Evolutionary conservation across 176 grass and related monocot species (phyloP).

Genomic region (Cymbopogon citratus): DNA sequence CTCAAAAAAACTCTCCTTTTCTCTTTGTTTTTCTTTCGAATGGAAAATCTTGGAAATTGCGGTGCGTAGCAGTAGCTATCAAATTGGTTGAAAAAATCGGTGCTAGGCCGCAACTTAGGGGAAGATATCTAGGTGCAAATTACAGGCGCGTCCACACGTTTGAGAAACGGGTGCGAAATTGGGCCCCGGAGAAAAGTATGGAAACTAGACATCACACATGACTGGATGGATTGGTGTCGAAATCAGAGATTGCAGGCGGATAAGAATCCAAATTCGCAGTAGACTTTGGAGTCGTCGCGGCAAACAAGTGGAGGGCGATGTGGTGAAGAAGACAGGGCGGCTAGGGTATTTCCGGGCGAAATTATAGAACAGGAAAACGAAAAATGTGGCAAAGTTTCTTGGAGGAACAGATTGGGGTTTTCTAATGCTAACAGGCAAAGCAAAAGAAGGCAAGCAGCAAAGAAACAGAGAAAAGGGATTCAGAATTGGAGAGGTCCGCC

Average conservation of each 20-base stretch:
- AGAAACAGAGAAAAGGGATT: too few species aligned
- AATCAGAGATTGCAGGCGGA: slow-evolving; percentile 19
- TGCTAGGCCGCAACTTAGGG: neutral
- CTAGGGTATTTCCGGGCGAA: neutral
- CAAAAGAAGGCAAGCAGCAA: too few species aligned
- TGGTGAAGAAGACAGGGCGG: neutral
- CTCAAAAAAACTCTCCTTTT: neutral
- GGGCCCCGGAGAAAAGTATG: too few species aligned
- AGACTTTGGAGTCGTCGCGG: neutral
- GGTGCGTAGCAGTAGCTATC: neutral
- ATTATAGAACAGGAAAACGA: neutral
- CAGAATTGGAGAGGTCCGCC: too few species aligned
- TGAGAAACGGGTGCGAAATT: neutral
- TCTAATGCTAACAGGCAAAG: too few species aligned
- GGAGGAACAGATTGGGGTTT: too few species aligned
- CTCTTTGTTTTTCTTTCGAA: too few species aligned
- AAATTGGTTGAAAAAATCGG: neutral
- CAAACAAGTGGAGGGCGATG: neutral
- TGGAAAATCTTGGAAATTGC: neutral
- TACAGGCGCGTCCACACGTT: neutral
- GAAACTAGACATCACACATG: too few species aligned
- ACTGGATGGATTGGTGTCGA: neutral
- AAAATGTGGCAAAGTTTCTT: neutral
- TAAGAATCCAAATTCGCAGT: neutral
- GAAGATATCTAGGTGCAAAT: neutral